Evolutionary conservation across 2,329 filamentous ascomycete species (phyloP).

Genomic region (Scedosporium apiospermum): DNA sequence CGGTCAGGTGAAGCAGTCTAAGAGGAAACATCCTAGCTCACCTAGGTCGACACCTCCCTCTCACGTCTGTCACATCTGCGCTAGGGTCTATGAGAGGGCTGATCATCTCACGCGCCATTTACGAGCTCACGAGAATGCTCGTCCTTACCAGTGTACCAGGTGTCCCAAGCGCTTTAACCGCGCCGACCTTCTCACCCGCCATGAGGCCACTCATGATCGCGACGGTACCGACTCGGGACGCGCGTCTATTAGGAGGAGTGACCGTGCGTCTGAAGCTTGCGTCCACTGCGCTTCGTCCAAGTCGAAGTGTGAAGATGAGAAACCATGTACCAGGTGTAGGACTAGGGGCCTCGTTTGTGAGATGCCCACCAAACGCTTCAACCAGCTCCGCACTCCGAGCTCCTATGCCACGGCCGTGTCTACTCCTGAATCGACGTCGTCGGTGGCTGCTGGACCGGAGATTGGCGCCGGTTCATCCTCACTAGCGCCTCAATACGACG

Average conservation of each 20-base stretch:
- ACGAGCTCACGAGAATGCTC: slow-evolving; percentile 39
- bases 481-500: background rate
- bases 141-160: slow-evolving; percentile 38
- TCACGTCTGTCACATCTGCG: slow-evolving; percentile 41
- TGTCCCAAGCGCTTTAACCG: slow-evolving; percentile 45
- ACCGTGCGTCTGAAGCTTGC: slow-evolving; percentile 44
- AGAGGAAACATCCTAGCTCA: slow-evolving; percentile 1
- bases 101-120: slow-evolving; percentile 45
- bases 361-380: background rate
- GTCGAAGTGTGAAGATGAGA: slow-evolving; percentile 45
- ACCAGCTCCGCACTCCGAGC: background rate
- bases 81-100: slow-evolving; percentile 40
- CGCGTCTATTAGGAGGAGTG: slow-evolving; percentile 30
- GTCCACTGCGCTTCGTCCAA: slow-evolving; percentile 40
- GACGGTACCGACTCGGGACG: slow-evolving; percentile 27
- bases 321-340: slow-evolving; percentile 42
- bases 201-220: slow-evolving; percentile 37
- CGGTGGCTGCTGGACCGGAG: background rate
- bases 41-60: background rate
- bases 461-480: background rate
- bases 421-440: slow-evolving; percentile 1
- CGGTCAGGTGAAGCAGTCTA: background rate
- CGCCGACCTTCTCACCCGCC: slow-evolving; percentile 43
- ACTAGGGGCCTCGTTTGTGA: slow-evolving; percentile 37
- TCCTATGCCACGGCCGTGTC: background rate